Evolutionary conservation across 2,329 filamentous ascomycete species (phyloP).

Genomic region (Phaeosphaeriaceae sp.): DNA sequence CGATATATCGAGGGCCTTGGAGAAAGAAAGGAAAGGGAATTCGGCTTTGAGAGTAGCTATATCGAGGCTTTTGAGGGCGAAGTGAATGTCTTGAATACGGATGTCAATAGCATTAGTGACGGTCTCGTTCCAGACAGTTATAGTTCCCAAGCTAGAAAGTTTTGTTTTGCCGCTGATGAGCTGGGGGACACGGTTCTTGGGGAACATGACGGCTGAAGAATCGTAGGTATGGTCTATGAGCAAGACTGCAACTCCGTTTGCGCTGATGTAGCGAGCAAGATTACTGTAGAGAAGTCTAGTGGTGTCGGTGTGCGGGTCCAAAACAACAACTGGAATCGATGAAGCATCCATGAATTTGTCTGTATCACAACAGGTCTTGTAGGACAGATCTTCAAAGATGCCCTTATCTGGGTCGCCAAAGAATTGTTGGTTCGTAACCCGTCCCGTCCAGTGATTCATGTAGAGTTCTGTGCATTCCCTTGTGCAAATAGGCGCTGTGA

Average conservation of each 20-base stretch:
- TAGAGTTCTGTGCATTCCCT: slow-evolving; percentile 22
- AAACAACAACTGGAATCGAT: slow-evolving; percentile 42
- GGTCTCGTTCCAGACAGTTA: slow-evolving; percentile 23
- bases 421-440: slow-evolving; percentile 27
- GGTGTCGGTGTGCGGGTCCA: slow-evolving; percentile 56
- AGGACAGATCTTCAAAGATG: slow-evolving; percentile 28
- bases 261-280: slow-evolving; percentile 55
- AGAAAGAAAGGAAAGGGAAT: slow-evolving; percentile 22
- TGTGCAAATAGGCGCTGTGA: slow-evolving; percentile 15
- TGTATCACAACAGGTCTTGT: slow-evolving; percentile 22
- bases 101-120: slow-evolving; percentile 16
- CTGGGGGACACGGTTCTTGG: slow-evolving; percentile 29
- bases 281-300: slow-evolving; percentile 54
- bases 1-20: slow-evolving; percentile 6
- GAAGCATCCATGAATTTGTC: slow-evolving; percentile 10
- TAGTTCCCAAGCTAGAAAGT: slow-evolving; percentile 19
- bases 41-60: slow-evolving; percentile 1
- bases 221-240: slow-evolving; percentile 60
- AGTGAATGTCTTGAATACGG: slow-evolving; percentile 25
- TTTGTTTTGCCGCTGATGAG: slow-evolving; percentile 23
- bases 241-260: slow-evolving; percentile 55
- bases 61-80: slow-evolving; percentile 22
- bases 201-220: slow-evolving; percentile 54
- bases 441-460: slow-evolving; percentile 26
- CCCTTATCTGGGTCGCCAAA: slow-evolving; percentile 22